phyloP scores from a whole-genome alignment of 495 filamentous ascomycete genomes.

The Podospora appendiculata region DNA sequence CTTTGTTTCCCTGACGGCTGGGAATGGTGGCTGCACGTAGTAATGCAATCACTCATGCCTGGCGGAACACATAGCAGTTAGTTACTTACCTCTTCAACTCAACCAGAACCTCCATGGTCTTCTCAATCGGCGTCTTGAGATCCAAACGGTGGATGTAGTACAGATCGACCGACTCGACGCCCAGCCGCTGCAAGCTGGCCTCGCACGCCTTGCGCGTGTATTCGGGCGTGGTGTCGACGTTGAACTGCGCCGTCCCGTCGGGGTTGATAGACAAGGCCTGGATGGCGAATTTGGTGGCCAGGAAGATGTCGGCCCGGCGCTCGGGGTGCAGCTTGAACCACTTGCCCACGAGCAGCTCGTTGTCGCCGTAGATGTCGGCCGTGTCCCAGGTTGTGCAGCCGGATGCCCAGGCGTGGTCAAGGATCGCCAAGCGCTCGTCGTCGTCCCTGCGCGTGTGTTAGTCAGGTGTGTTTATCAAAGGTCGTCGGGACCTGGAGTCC shows the following conservation, averaged over 20 bases:
- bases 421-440: slow-evolving; percentile 38
- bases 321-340: slow-evolving; percentile 46
- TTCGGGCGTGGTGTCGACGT: slow-evolving; percentile 42
- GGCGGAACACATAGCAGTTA: no score
- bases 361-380: slow-evolving; percentile 39
- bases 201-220: slow-evolving; percentile 44
- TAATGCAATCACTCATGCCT: no score
- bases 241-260: slow-evolving; percentile 1
- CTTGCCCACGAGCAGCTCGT: slow-evolving; percentile 44
- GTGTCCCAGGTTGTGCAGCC: slow-evolving; percentile 47
- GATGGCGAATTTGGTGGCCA: slow-evolving; percentile 49
- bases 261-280: background rate
- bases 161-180: slow-evolving; percentile 48
- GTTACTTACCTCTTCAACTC: slow-evolving; percentile 32
- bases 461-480: background rate
- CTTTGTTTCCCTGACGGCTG: no score
- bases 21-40: no score
- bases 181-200: slow-evolving; percentile 44
- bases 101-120: slow-evolving; percentile 47
- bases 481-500: background rate
- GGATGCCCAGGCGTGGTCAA: slow-evolving; percentile 39
- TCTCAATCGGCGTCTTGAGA: slow-evolving; percentile 52
- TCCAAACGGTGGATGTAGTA: slow-evolving; percentile 54
- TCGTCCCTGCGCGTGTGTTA: slow-evolving; percentile 20
- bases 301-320: slow-evolving; percentile 44